Base-by-base conservation (phyloP, 768 basidiomycete species). In the Gloeopeniophorella convolvens region DNA sequence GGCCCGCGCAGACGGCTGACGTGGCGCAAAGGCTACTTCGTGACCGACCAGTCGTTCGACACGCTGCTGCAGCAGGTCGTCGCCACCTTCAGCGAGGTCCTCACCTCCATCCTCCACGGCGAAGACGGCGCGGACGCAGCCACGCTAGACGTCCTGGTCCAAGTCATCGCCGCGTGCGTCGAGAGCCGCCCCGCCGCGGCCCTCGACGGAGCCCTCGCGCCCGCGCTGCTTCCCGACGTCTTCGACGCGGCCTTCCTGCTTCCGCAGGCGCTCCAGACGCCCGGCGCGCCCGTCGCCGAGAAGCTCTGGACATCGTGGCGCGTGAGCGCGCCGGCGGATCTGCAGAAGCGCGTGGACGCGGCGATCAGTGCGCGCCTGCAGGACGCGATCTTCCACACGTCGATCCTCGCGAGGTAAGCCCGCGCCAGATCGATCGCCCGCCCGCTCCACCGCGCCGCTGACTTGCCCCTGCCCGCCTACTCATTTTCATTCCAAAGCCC, bases 241-340 rank as follows among this genome's bases (percentile, higher is more conserved):
- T 81, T 77, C 57, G 54, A 78, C 7, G 68, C 76, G 18, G 75
- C 68, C 2, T 70, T 74, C 58, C 63, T 84, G 26, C 43, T 79
- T 3, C 74, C 80, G 1, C 59, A 59, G 44, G 61, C 1, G 49
- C 61, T 15, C 65, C 60, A 9, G 57, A 37, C 11, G 18, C 44
- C 30, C 18, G 27, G 39, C 12, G 23, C 49, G n/a, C 37, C 40
- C 9, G 26, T 55, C 13, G 66, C 70, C 3, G 56, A 51, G 34
- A 45, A 34, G 4, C 48, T 74, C 5, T 73, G 72, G 71, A 42
- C 21, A 1, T 49, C 54, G 8, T 69, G 66, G 63, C 3, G 55
- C 3, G 60, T 62, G 27, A 47, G 51, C 5, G 43, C 63, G 6
- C 30, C 63, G 2, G 54, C 51, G 2, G 64, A 59, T 3, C 45